Conservation (phyloP, 225 moss, liverwort and hornwort species). For the Ulota crispa region DNA sequence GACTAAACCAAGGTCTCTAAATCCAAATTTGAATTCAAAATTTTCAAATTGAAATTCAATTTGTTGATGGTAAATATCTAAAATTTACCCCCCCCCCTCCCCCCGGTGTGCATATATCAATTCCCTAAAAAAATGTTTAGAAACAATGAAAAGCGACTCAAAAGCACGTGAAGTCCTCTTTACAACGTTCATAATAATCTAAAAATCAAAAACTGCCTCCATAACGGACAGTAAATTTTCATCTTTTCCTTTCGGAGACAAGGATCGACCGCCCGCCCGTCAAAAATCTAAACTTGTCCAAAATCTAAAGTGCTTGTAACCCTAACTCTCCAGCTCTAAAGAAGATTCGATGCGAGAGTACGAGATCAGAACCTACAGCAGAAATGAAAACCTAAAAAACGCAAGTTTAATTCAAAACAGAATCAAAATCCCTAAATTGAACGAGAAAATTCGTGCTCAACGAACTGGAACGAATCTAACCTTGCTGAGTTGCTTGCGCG, state of each 20-base stretch:
- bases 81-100: too few species aligned
- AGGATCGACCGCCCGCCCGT: not conserved
- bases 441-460: not conserved
- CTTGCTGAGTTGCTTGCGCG: conserved; percentile 85
- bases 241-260: not conserved
- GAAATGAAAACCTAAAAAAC: not conserved
- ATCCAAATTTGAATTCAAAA: too few species aligned
- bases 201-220: not conserved
- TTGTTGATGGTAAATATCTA: too few species aligned
- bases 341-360: not conserved
- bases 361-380: not conserved
- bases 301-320: not conserved
- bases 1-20: too few species aligned
- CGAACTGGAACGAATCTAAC: conserved; percentile 26
- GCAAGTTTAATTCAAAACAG: not conserved
- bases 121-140: not conserved
- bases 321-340: conserved; percentile 4
- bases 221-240: not conserved
- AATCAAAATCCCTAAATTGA: not conserved
- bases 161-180: not conserved
- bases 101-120: too few species aligned
- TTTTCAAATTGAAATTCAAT: too few species aligned
- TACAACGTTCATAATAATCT: not conserved
- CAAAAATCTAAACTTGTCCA: not conserved
- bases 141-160: not conserved